Evolutionary conservation across 345 rosid species (phyloP), one percentile per base, ranked within the genome.

Genomic region (Bruguiera parviflora): DNA sequence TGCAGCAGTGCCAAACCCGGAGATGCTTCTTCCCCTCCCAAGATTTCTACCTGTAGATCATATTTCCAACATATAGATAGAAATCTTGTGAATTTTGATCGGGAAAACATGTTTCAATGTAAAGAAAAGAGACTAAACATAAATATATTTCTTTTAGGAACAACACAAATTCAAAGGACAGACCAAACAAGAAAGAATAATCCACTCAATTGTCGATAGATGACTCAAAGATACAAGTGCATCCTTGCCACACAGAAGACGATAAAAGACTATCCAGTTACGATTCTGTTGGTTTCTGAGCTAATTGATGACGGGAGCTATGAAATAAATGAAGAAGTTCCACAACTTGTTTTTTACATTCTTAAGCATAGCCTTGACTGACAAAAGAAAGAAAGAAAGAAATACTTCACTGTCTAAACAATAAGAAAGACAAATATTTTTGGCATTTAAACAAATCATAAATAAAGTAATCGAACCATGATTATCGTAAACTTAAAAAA

Each of bases 1-100:
- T 86, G 83, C 86, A 35, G 66, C 66, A 19, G 71, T 61, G 25
- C 63, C 82, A 75, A 65, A 73, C 47, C 71, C 60, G 67, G 9
- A 60, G 66, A 81, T 58, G 61, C 69, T 49, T 58, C 74, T 76
- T 72, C 79, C 83, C 49, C 51, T 75, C 46, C 58, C 60, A 33
- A 75, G 29, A 58, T 65, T 82, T 72, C 52, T 71, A 68, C 87
- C 96, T 90, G 77, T 21, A 59, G 9, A 76, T 61, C 64, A 69
- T 31, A 37, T 71, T 21, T 16, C 22, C 53, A 22, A 13, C 37
- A 49, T 31, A 46, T 49, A 47, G 21, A 33, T 20, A 15, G 15
- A 9, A 21, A 33, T 16, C 56, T 21, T 24, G 1, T 63, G 21
- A 24, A 15, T 22, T 43, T 43, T 15, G 16, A 43, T 13, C 3